Evolutionary conservation across 225 moss, liverwort and hornwort species (phyloP), one percentile per base, ranked within the genome.

Genomic region (Sphagnum tenellum): DNA sequence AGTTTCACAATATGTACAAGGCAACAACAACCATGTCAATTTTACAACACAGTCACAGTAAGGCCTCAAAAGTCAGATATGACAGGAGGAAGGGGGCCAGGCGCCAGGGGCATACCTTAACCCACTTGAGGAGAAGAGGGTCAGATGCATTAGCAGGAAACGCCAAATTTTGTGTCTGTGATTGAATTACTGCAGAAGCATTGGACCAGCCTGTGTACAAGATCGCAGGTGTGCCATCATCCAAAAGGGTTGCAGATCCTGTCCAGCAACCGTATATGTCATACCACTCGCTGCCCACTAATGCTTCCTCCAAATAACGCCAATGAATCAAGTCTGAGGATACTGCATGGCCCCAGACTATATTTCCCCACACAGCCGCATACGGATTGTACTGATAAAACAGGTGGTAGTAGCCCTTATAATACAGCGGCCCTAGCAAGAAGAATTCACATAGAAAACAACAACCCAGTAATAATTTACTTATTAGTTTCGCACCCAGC

Each of bases 221-320:
- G 47, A 84, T 57, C n/a, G 59, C 76, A 0, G 89, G 86, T 14
- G 72, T 78, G 44, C 84, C 80, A 57, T 81, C 77, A 3, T 73
- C 50, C 45, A 85, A 77, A 46, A 90, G 50, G 10, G 87, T 88
- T 50, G 82, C 79, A 0, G 81, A 90, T 53, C 90, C 90, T 48
- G 90, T 85, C 85, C 87, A 90, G 47, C 75, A 76, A 0, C 87
- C 90, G 4, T 79, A 76, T 12, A 75, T 64, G 46, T 90, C 85
- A 59, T 90, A 85, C 87, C 90, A 90, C 74, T 79, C 71, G 12
- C 87, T 87, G 4, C 87, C 86, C 59, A 73, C 68, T 58, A 87
- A 66, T 6, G 82, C 82, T 49, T 82, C 56, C 56, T 81, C 85
- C 62, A 90, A 72, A 55, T 78, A 81, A 48, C 64, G 9, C 85